These are phyloP conservation scores for Starmerella asiatica DNA, from an alignment of 805 yeast species.

Conservation along the genomic window DNA sequence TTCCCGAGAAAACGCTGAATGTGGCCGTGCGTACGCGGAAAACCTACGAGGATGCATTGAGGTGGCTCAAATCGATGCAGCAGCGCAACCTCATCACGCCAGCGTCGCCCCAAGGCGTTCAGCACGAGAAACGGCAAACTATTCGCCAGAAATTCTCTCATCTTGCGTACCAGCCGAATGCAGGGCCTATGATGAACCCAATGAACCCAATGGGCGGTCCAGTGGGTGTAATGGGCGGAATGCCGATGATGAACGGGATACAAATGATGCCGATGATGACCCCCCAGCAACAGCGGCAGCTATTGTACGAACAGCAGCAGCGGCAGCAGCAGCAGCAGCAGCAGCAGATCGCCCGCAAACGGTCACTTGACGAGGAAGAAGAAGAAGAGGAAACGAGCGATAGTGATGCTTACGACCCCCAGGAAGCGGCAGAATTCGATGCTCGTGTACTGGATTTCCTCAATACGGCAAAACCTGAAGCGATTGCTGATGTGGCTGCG, in stretches of 20 bases:
- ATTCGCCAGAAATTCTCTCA: conserved; percentile 29
- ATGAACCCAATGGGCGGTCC: neutral
- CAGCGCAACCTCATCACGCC: conserved; percentile 22
- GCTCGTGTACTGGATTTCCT: conserved; percentile 59
- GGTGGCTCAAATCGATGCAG: conserved; percentile 26
- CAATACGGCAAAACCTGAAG: conserved; percentile 61
- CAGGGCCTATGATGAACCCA: neutral
- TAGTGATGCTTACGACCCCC: conserved; percentile 26
- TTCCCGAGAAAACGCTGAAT: conserved; percentile 19
- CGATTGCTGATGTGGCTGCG: conserved; percentile 67
- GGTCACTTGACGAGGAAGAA: conserved; percentile 30
- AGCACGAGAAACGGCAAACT: conserved; percentile 24
- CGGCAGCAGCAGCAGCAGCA: conserved; percentile 1
- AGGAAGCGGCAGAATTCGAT: conserved; percentile 36
- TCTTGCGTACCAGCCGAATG: conserved; percentile 6
- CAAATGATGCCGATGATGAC: conserved; percentile 1
- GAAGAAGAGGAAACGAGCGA: conserved; percentile 29
- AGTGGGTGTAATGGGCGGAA: no score
- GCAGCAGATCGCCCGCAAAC: conserved; percentile 9
- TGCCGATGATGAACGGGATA: neutral
- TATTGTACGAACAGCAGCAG: no score
- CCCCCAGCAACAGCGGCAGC: conserved; percentile 1
- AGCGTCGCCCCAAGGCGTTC: neutral
- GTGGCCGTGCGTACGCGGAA: conserved; percentile 23
- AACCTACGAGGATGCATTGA: conserved; percentile 28